Percentiles rank a stretch among this genome's conserved stretches.
phyloP scores from a whole-genome alignment of 1,139 yeast species.

The Kodamaea fungicola region DNA sequence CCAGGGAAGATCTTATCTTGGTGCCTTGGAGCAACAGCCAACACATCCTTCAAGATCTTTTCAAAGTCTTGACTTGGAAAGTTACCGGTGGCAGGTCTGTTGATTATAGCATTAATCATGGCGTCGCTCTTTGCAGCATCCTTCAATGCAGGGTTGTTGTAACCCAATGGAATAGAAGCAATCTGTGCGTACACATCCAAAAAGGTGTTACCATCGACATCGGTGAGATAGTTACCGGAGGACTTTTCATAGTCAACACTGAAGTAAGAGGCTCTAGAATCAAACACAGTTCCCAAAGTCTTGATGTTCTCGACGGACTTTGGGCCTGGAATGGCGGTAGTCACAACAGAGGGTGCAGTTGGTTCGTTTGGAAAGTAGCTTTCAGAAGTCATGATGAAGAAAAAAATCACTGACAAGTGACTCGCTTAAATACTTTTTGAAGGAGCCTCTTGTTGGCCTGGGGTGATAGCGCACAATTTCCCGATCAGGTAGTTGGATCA shows the following conservation, averaged over 20 bases:
- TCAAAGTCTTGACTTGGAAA: slow-evolving; percentile 66
- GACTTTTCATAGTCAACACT: slow-evolving; percentile 68
- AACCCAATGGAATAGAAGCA: slow-evolving; percentile 75
- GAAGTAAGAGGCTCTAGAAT: slow-evolving; percentile 64
- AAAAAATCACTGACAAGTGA: neutral
- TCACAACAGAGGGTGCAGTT: slow-evolving; percentile 49
- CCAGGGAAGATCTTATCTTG: slow-evolving; percentile 71
- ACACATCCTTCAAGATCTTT: slow-evolving; percentile 51
- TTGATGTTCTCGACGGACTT: slow-evolving; percentile 43
- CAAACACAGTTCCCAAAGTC: slow-evolving; percentile 54
- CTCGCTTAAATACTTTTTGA: neutral
- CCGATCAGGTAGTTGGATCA: no score
- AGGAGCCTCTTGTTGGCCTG: neutral
- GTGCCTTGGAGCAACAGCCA: slow-evolving; percentile 69
- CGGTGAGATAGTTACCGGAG: slow-evolving; percentile 66
- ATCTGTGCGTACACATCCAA: slow-evolving; percentile 77
- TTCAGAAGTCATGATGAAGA: slow-evolving; percentile 39
- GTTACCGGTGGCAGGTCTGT: slow-evolving; percentile 77
- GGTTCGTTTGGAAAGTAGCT: slow-evolving; percentile 70
- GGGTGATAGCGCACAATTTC: no score
- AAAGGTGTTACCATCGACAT: slow-evolving; percentile 64
- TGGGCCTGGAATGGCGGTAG: slow-evolving; percentile 63
- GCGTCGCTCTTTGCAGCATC: slow-evolving; percentile 61
- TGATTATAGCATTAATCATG: slow-evolving; percentile 64
- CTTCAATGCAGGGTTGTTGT: slow-evolving; percentile 69